Evolutionary conservation across 768 basidiomycete genomes (phyloP).

Genomic region (Mycena venus): DNA sequence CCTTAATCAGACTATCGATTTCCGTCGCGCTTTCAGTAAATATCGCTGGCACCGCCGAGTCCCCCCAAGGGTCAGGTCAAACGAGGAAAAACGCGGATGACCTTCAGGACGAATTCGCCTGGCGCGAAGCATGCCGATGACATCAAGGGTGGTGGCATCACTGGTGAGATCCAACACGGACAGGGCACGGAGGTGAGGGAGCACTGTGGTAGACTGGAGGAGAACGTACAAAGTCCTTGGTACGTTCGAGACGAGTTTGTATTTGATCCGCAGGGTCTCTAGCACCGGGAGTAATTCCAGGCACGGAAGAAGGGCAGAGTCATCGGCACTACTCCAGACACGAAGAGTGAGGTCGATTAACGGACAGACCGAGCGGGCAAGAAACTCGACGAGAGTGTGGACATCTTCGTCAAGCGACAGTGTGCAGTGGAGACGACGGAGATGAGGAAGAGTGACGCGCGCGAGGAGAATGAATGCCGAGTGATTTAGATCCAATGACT

Average conservation of each 20-base stretch:
- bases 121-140: not conserved
- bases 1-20: not conserved
- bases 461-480: not conserved
- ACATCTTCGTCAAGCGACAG: not conserved
- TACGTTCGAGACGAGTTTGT: not conserved
- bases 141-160: not conserved
- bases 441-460: not conserved
- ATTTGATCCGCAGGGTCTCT: not conserved
- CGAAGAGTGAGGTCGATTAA: not conserved
- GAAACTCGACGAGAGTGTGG: not conserved
- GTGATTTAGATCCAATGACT: not conserved
- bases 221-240: not conserved
- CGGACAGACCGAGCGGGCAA: not conserved
- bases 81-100: not conserved
- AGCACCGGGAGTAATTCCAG: not conserved
- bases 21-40: not conserved
- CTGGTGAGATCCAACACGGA: not conserved
- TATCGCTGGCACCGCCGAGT: not conserved
- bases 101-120: not conserved
- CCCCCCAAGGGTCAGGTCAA: not conserved
- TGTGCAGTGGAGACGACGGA: not conserved
- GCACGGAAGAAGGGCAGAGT: not conserved
- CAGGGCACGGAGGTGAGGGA: not conserved
- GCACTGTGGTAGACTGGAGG: not conserved
- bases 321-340: not conserved